Conservation (phyloP, 768 basidiomycete species). For the Boletus reticuloceps region DNA sequence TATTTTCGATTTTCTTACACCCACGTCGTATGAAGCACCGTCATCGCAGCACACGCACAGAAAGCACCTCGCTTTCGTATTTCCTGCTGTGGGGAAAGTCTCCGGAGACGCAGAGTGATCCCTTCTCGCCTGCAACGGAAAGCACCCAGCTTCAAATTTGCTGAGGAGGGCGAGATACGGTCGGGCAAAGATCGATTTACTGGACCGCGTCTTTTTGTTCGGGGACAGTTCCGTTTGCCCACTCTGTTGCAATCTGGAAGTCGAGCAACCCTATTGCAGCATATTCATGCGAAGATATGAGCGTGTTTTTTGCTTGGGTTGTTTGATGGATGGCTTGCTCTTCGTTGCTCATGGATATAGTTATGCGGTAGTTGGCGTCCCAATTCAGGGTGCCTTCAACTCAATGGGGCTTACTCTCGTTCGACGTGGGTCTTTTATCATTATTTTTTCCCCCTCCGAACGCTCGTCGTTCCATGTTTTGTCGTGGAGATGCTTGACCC, state of each 20-base stretch:
- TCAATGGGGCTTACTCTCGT: constrained; percentile 92
- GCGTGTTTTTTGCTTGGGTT: constrained; percentile 51
- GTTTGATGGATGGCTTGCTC: constrained; percentile 37
- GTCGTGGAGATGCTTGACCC: constrained; percentile 1
- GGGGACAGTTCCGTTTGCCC: constrained; percentile 43
- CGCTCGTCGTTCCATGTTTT: constrained; percentile 48
- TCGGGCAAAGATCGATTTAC: constrained; percentile 49
- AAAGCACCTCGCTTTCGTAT: constrained; percentile 43
- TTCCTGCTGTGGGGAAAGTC: constrained; percentile 88
- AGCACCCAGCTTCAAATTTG: constrained; percentile 74
- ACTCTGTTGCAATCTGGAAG: constrained; percentile 52
- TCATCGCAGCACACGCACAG: constrained; percentile 81
- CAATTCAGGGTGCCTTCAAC: constrained; percentile 50
- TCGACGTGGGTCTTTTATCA: constrained; percentile 44
- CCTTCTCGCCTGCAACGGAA: constrained; percentile 59
- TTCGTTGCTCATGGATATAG: constrained; percentile 84
- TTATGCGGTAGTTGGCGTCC: constrained; percentile 74
- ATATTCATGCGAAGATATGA: constrained; percentile 74
- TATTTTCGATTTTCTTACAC: constrained; percentile 10
- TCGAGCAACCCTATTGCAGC: constrained; percentile 38
- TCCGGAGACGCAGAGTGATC: constrained; percentile 79
- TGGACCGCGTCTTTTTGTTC: constrained; percentile 20
- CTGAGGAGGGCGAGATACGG: constrained; percentile 50
- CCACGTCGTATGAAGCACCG: constrained; percentile 76
- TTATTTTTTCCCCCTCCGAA: constrained; percentile 53